A percentile compares a stretch with the other conserved stretches of the same genome.
Evolutionary conservation across 306 rosid genomes (phyloP).

Genomic region (Malus asiatica): DNA sequence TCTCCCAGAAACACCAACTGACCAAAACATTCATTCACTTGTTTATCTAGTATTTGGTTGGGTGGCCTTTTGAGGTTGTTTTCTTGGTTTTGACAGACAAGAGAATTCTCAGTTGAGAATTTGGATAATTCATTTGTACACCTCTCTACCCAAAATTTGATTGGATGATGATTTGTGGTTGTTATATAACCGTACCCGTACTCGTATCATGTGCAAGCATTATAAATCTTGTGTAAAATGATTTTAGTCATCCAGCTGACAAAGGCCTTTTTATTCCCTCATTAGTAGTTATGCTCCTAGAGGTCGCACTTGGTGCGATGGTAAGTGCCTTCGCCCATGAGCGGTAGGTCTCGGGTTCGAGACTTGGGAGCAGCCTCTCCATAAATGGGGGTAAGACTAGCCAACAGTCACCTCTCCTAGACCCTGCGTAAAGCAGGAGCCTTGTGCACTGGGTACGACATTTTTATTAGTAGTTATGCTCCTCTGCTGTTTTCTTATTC

Average conservation of each 20-base stretch:
- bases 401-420: too few species aligned
- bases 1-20: background rate
- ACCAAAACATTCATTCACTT: background rate
- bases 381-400: too few species aligned
- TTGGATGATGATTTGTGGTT: background rate
- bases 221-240: background rate
- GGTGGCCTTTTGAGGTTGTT: background rate
- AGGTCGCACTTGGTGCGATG: too few species aligned
- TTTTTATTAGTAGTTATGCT: background rate
- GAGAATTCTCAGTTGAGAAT: background rate
- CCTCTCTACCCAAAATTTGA: background rate
- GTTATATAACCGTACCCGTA: background rate
- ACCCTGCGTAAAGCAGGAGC: too few species aligned
- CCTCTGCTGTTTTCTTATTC: background rate
- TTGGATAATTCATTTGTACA: background rate
- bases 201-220: background rate
- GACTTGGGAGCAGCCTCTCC: too few species aligned
- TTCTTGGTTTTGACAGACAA: background rate
- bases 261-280: background rate
- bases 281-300: background rate
- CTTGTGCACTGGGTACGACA: too few species aligned
- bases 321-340: too few species aligned
- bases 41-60: background rate
- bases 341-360: too few species aligned
- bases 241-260: background rate